Conservation (phyloP, 306 rosid genomes). For the Dryas octopetala region DNA sequence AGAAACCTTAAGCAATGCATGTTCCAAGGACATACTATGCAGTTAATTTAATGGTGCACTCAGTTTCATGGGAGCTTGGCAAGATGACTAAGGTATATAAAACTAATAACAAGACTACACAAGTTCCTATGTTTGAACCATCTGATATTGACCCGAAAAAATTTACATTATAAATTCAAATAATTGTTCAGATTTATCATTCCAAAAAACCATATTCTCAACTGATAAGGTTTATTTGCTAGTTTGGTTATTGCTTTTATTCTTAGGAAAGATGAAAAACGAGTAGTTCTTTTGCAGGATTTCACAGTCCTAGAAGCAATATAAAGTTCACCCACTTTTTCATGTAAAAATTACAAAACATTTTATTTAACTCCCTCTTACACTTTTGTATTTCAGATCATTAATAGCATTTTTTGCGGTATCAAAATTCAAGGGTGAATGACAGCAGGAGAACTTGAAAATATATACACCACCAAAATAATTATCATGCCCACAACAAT, state of each 20-base stretch:
- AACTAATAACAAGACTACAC: background rate
- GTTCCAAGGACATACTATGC: slow-evolving; percentile 2
- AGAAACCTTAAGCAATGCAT: slow-evolving; percentile 10
- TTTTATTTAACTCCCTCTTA: background rate
- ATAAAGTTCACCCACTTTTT: slow-evolving; percentile 1
- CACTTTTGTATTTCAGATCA: background rate
- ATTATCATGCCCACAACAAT: background rate
- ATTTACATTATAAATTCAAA: no score
- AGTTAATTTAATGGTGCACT: slow-evolving; percentile 8
- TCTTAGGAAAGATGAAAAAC: background rate
- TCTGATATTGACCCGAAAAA: no score
- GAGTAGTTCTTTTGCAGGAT: background rate
- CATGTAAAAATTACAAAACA: background rate
- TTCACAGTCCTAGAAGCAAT: background rate
- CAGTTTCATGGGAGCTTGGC: background rate
- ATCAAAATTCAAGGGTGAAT: background rate
- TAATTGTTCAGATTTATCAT: no score
- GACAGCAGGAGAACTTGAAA: background rate
- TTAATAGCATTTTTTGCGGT: background rate
- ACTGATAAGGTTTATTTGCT: background rate
- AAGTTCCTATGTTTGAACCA: background rate
- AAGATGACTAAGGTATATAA: background rate
- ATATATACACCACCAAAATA: background rate
- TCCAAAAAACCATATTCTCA: background rate
- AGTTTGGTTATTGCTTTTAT: background rate